Conservation (phyloP, 352 stramenopile genomes). For the Globisporangium perplexum region DNA sequence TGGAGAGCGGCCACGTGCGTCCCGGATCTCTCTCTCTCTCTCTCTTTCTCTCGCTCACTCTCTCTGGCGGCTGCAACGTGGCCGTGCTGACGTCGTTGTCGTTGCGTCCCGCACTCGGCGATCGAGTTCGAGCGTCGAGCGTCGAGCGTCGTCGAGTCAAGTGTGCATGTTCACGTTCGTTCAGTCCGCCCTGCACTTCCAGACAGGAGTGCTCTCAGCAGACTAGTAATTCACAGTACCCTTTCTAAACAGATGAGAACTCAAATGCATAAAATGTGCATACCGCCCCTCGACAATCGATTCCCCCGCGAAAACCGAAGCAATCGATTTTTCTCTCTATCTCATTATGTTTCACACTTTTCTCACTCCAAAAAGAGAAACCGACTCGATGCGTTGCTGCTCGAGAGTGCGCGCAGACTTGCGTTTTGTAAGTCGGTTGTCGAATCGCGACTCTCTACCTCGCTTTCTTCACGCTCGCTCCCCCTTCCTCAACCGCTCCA, state of each 20-base stretch:
- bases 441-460: neutral
- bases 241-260: too few relatives aligned
- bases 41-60: too few relatives aligned
- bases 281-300: too few relatives aligned
- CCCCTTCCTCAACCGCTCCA: neutral
- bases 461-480: neutral
- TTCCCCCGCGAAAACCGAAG: too few relatives aligned
- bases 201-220: too few relatives aligned
- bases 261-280: too few relatives aligned
- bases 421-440: neutral
- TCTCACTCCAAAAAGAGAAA: neutral
- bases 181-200: neutral
- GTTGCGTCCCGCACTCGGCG: neutral
- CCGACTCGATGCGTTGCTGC: neutral
- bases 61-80: too few relatives aligned
- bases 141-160: too few relatives aligned
- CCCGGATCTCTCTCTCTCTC: too few relatives aligned
- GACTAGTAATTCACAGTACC: too few relatives aligned
- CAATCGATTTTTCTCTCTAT: too few relatives aligned
- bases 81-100: neutral
- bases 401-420: neutral
- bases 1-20: too few relatives aligned
- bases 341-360: neutral
- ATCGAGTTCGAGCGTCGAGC: neutral
- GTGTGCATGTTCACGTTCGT: neutral